Evolutionary conservation across 345 rosid genomes (phyloP).

Genomic region (Citrus inodora): DNA sequence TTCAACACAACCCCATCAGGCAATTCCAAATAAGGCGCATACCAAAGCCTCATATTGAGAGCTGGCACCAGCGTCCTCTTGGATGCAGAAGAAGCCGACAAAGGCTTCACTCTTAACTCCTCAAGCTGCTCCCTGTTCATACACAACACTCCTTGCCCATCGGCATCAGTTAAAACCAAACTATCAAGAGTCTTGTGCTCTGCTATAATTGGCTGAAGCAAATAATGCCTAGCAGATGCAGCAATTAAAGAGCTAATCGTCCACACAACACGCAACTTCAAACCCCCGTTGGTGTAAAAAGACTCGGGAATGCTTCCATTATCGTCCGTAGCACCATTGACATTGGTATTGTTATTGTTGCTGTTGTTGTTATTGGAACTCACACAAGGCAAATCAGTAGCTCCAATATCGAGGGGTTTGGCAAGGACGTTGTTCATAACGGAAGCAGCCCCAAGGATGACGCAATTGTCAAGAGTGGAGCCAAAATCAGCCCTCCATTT

Average conservation of each 20-base stretch:
- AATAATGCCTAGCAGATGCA: conserved; percentile 89
- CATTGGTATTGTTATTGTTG: neutral
- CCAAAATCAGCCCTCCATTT: conserved; percentile 98
- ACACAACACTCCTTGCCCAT: conserved; percentile 88
- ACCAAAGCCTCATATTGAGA: conserved; percentile 92
- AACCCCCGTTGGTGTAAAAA: conserved; percentile 87
- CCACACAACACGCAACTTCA: conserved; percentile 95
- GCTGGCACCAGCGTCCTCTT: conserved; percentile 98
- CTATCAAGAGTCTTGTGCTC: conserved; percentile 87
- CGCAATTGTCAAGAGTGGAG: conserved; percentile 85
- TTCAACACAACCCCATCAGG: conserved; percentile 75
- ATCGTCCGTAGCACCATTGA: conserved; percentile 42
- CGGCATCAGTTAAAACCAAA: conserved; percentile 78
- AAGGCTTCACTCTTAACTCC: conserved; percentile 87
- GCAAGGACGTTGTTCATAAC: conserved; percentile 26
- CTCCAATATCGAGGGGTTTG: conserved; percentile 20
- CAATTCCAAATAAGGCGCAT: conserved; percentile 79
- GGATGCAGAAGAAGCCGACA: conserved; percentile 84
- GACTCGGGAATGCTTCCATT: conserved; percentile 91
- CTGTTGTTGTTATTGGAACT: neutral
- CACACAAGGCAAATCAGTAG: conserved; percentile 21
- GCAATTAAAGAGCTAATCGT: conserved; percentile 91
- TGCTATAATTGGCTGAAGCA: conserved; percentile 79
- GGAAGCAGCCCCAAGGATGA: conserved; percentile 83
- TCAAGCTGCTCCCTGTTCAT: conserved; percentile 92